Base-by-base conservation (phyloP, 495 filamentous ascomycete species). In the Peziza echinospora region DNA sequence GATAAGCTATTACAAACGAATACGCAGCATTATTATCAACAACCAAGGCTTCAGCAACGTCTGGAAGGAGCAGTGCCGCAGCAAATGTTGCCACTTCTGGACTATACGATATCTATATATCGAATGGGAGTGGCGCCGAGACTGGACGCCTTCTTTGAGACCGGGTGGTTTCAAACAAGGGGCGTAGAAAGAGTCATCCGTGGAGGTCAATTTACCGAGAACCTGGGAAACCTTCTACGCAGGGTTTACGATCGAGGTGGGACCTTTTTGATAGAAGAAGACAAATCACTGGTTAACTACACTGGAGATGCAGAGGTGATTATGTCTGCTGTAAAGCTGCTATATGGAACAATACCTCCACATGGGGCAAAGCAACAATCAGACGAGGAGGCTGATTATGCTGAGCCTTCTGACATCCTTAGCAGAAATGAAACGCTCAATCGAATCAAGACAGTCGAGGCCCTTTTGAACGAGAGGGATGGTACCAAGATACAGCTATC, bases 251-350 rank as follows among this genome's bases (percentile, higher is more conserved):
- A 50, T 26, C 55, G 55, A 43, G 47, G 53, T 10, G 55, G 55
- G 24, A 44, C 46, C n/a, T 58, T 48, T 52, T 44, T 59, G 28
- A 48, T 54, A 26, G 55, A 58, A 43, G 55, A 58, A 23, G 55
- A 58, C 41, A 54, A 54, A 16, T 28, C 34, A 6, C 51, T 58
- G n/a, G 34, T 44, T 23, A 58, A 48, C 39, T 51, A 49, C 41
- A 47, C 47, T 24, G 53, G 47, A 40, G 52, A 57, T 30, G 52
- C 55, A 39, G 48, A 51, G 25, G 28, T 57, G 43, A 43, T 58
- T 24, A 58, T 55, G 55, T 54, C 54, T 19, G 54, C 55, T 17
- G 51, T 58, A 23, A 58, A 57, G 30, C 45, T 58, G 48, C 53
- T 51, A 39, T 58, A 58, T 26, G 55, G 55, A 25, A 58, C 55